Evolutionary conservation across 805 yeast species (phyloP).

Genomic region (Yamadazyma sp.): DNA sequence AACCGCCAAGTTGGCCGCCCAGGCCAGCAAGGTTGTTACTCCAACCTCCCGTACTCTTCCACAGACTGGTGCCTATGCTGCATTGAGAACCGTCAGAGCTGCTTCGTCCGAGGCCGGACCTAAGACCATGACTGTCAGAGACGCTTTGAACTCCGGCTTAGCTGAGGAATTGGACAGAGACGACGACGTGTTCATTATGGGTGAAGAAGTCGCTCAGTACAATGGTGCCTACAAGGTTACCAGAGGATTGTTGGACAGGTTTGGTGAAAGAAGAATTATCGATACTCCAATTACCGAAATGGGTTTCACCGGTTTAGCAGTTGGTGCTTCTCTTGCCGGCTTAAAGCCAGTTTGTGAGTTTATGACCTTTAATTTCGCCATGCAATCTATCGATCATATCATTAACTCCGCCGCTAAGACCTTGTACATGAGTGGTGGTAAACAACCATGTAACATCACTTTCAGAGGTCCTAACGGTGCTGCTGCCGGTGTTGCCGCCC

Average conservation of each 20-base stretch:
- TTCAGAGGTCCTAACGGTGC: slow-evolving; percentile 99
- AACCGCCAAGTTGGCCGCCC: slow-evolving; percentile 43
- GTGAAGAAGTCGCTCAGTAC: slow-evolving; percentile 99
- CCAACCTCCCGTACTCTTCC: slow-evolving; percentile 1
- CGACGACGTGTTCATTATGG: slow-evolving; percentile 90
- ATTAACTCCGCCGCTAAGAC: slow-evolving; percentile 99
- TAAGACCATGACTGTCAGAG: slow-evolving; percentile 84
- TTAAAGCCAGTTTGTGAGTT: slow-evolving; percentile 96
- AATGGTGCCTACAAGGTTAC: slow-evolving; percentile 99
- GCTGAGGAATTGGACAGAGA: slow-evolving; percentile 98
- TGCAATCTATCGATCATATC: slow-evolving; percentile 99
- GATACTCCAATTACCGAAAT: slow-evolving; percentile 99
- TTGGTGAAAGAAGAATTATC: slow-evolving; percentile 88
- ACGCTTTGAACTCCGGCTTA: slow-evolving; percentile 90
- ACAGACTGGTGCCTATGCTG: slow-evolving; percentile 9
- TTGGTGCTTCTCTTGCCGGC: slow-evolving; percentile 95
- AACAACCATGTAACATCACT: slow-evolving; percentile 93
- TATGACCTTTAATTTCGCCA: slow-evolving; percentile 99
- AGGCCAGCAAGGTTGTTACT: slow-evolving; percentile 25
- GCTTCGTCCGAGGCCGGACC: slow-evolving; percentile 46
- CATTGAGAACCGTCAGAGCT: slow-evolving; percentile 19
- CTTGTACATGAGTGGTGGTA: slow-evolving; percentile 99
- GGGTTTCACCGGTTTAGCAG: slow-evolving; percentile 96
- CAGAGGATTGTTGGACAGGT: slow-evolving; percentile 91
- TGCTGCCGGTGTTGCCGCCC: slow-evolving; percentile 99